phyloP scores from a whole-genome alignment of 495 filamentous ascomycete genomes.

The Tuber microsphaerosporum region DNA sequence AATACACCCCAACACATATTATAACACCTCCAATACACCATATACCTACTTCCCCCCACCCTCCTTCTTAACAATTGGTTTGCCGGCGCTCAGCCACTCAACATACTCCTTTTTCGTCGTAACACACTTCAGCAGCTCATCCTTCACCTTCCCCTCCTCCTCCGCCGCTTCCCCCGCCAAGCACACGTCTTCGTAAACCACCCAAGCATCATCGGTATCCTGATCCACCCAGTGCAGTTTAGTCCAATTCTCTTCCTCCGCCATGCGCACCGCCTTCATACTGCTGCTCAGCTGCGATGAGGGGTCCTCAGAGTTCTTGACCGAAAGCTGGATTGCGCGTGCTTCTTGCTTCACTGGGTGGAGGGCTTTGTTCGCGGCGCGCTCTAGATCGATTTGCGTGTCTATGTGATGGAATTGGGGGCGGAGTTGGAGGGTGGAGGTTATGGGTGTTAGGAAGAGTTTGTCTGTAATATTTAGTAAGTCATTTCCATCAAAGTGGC shows the following conservation, averaged over 20 bases:
- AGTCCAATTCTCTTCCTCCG: conserved; percentile 63
- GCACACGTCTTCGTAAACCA: conserved; percentile 56
- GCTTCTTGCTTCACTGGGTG: conserved; percentile 50
- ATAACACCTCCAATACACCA: background rate
- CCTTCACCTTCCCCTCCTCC: conserved; percentile 25
- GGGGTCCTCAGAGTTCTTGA: conserved; percentile 57
- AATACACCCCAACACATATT: too few species aligned
- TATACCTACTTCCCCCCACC: background rate
- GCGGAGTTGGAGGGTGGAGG: conserved; percentile 63
- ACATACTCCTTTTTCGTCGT: conserved; percentile 39
- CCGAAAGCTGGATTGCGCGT: conserved; percentile 59
- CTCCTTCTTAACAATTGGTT: conserved; percentile 25
- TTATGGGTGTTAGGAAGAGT: conserved; percentile 61
- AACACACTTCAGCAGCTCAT: conserved; percentile 25
- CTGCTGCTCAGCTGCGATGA: conserved; percentile 48
- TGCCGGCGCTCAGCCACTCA: conserved; percentile 38
- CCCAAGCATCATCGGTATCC: conserved; percentile 58
- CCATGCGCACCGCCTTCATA: conserved; percentile 52
- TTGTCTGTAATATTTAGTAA: conserved; percentile 47
- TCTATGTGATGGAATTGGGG: conserved; percentile 72
- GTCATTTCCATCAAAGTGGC: conserved; percentile 5
- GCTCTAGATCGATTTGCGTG: conserved; percentile 53
- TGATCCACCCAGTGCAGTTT: conserved; percentile 61
- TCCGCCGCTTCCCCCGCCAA: conserved; percentile 47
- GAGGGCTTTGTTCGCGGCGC: conserved; percentile 39